Evolutionary conservation across 352 stramenopile species (phyloP).

Genomic region (Globisporangium rhizosaccharum): DNA sequence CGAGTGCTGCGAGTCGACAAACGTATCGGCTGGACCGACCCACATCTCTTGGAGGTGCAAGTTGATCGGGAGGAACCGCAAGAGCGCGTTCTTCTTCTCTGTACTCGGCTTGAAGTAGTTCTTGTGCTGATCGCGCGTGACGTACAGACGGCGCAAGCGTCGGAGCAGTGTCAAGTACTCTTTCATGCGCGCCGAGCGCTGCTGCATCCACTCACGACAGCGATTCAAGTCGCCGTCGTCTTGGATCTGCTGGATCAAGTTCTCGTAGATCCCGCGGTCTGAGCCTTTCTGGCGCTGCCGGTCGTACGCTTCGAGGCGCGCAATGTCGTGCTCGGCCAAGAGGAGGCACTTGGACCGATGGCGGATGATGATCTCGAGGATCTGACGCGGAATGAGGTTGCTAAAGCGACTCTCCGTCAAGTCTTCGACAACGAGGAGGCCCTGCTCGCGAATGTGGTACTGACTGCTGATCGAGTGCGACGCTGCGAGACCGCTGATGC

Average conservation of each 20-base stretch:
- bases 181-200: conserved; percentile 53
- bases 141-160: conserved; percentile 55
- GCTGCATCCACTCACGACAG: conserved; percentile 82
- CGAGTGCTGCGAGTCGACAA: conserved; percentile 26
- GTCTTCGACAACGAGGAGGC: conserved; percentile 76
- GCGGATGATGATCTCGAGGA: conserved; percentile 76
- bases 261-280: conserved; percentile 82
- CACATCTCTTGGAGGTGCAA: conserved; percentile 86
- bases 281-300: conserved; percentile 70
- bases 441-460: conserved; percentile 83
- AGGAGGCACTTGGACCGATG: conserved; percentile 71
- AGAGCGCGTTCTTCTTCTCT: conserved; percentile 75
- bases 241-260: conserved; percentile 86
- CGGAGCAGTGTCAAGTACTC: conserved; percentile 71
- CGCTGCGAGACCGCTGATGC: conserved; percentile 41
- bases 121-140: conserved; percentile 63
- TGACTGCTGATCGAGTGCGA: conserved; percentile 75
- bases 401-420: conserved; percentile 79
- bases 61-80: conserved; percentile 83
- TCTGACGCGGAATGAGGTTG: conserved; percentile 79
- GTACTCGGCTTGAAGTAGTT: conserved; percentile 86
- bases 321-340: conserved; percentile 70
- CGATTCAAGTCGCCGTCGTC: conserved; percentile 78
- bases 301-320: conserved; percentile 73
- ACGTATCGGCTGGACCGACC: conserved; percentile 53